Evolutionary conservation across 1,139 yeast species (phyloP).

Genomic region (Hansenula lynferdii): DNA sequence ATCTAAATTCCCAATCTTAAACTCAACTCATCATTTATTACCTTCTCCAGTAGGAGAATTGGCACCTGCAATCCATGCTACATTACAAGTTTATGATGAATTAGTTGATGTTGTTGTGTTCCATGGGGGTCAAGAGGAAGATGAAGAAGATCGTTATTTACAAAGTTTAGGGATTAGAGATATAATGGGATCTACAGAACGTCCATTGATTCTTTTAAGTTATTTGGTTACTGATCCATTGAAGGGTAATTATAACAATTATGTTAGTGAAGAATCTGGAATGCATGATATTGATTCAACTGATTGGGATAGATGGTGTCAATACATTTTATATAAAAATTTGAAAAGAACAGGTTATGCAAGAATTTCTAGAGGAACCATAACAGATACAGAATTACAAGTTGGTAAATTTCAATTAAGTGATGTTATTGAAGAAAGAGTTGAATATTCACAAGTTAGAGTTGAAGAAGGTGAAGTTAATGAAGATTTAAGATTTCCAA

Average conservation of each 20-base stretch:
- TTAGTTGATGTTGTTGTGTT: conserved; percentile 88
- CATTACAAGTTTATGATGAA: conserved; percentile 85
- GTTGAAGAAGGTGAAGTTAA: conserved; percentile 54
- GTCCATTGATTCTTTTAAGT: conserved; percentile 81
- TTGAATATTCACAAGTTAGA: conserved; percentile 49
- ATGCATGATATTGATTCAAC: conserved; percentile 91
- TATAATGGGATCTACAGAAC: conserved; percentile 71
- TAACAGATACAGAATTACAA: conserved; percentile 95
- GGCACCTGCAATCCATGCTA: conserved; percentile 98
- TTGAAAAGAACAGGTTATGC: conserved; percentile 91
- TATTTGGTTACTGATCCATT: conserved; percentile 85
- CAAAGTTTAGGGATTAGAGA: conserved; percentile 76
- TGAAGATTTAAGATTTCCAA: conserved; percentile 71
- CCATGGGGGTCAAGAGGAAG: conserved; percentile 99
- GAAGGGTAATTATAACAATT: conserved; percentile 87
- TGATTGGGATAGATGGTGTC: conserved; percentile 99
- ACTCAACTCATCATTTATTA: conserved; percentile 83
- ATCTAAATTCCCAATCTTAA: conserved; percentile 89
- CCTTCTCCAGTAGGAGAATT: conserved; percentile 98
- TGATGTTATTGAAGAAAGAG: conserved; percentile 36
- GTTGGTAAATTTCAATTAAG: conserved; percentile 84
- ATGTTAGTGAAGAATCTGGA: conserved; percentile 77
- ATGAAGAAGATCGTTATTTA: conserved; percentile 83
- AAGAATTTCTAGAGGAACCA: conserved; percentile 86
- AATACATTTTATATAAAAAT: conserved; percentile 84